Conservation (phyloP, 352 stramenopile genomes). For the Globisporangium spinosum region DNA sequence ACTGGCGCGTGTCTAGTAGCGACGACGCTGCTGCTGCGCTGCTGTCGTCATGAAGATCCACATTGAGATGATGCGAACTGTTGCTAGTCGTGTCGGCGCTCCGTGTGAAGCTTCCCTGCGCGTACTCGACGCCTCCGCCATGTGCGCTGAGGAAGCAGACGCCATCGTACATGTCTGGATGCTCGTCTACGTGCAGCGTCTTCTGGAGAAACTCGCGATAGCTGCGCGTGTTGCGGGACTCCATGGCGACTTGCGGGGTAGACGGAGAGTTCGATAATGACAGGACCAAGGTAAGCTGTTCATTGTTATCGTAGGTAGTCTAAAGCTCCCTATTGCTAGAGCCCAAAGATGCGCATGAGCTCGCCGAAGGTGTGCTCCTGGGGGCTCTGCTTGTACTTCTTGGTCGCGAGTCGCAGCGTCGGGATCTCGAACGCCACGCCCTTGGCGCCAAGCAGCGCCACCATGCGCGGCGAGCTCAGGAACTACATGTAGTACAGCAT, state of each 20-base stretch:
- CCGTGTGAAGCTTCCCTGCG: slow-evolving; percentile 39
- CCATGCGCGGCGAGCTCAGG: slow-evolving; percentile 59
- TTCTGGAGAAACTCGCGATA: slow-evolving; percentile 35
- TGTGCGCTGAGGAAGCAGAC: slow-evolving; percentile 40
- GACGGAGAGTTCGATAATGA: slow-evolving; percentile 10
- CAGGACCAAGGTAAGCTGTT: neutral
- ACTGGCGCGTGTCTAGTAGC: slow-evolving; percentile 20
- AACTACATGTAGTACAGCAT: slow-evolving; percentile 31
- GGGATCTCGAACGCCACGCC: slow-evolving; percentile 35
- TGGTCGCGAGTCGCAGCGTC: slow-evolving; percentile 49
- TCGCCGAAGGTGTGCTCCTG: slow-evolving; percentile 31
- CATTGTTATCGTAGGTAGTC: no score
- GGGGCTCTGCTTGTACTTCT: slow-evolving; percentile 59
- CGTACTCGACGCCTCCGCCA: slow-evolving; percentile 33
- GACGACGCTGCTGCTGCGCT: neutral
- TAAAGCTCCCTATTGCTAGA: slow-evolving; percentile 17
- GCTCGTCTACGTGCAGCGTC: slow-evolving; percentile 27
- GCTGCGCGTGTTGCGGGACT: slow-evolving; percentile 37
- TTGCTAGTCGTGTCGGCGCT: neutral
- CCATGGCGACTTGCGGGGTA: slow-evolving; percentile 17
- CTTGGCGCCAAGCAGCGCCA: slow-evolving; percentile 42
- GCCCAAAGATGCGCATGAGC: slow-evolving; percentile 44
- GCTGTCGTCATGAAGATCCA: neutral
- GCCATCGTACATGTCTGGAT: slow-evolving; percentile 40
- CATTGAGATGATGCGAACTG: neutral